phyloP scores from a whole-genome alignment of 1,284 basidiomycete species.

The Schizophyllum commune region DNA sequence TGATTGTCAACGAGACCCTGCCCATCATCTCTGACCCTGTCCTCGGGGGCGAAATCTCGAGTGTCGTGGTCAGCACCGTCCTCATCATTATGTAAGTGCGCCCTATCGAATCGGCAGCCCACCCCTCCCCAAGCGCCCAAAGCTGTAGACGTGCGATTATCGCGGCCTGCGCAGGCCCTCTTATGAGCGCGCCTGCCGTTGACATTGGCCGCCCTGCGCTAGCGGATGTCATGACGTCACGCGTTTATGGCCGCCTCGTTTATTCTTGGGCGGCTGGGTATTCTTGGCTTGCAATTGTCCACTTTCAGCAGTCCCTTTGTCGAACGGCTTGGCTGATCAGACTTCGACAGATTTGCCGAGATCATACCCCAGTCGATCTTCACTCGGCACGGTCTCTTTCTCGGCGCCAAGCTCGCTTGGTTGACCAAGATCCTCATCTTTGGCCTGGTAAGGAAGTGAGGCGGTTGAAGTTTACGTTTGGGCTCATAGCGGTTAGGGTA shows the following conservation, averaged over 20 bases:
- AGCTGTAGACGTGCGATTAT: too few relatives aligned
- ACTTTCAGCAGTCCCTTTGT: not conserved
- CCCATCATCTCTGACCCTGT: slow-evolving; percentile 88
- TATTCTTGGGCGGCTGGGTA: not conserved
- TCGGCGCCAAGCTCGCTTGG: slow-evolving; percentile 87
- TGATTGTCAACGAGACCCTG: slow-evolving; percentile 89
- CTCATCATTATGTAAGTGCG: slow-evolving; percentile 78
- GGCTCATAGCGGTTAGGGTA: slow-evolving; percentile 34
- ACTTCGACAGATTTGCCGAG: slow-evolving; percentile 63
- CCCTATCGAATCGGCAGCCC: not conserved
- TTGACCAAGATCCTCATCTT: slow-evolving; percentile 68
- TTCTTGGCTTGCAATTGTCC: not conserved
- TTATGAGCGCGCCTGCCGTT: too few relatives aligned
- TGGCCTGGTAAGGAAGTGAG: slow-evolving; percentile 42
- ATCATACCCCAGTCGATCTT: slow-evolving; percentile 90
- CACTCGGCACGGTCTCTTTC: slow-evolving; percentile 85
- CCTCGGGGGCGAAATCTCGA: slow-evolving; percentile 76
- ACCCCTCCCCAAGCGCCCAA: not conserved
- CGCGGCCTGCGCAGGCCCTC: too few relatives aligned
- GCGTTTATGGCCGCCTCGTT: slow-evolving; percentile 13
- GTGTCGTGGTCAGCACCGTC: slow-evolving; percentile 78
- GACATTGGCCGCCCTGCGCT: too few relatives aligned
- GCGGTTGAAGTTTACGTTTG: not conserved
- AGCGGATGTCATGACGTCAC: slow-evolving; percentile 25
- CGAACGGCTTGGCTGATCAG: not conserved